Base-by-base conservation (phyloP, 1,284 basidiomycete species). In the Moesziomyces parantarcticus region DNA sequence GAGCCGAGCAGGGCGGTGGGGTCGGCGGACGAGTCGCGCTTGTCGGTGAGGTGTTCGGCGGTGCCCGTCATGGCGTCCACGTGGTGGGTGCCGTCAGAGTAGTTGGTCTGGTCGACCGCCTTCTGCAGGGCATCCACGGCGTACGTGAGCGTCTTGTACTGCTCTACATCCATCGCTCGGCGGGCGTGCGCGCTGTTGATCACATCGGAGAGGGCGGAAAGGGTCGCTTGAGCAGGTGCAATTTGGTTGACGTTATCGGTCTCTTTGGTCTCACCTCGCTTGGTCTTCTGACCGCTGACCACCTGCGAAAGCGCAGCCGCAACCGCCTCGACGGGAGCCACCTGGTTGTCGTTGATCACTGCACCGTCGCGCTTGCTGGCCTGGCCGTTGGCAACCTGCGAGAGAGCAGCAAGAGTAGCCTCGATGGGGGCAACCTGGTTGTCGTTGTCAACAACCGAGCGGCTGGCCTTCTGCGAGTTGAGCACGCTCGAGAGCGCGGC, bases 111-210 rank as follows among this genome's bases (percentile, higher is more conserved):
- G 62, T 61, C 62, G 50, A 71, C 25, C 25, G 39, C 58, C 50
- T 54, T 41, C 51, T 71, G 61, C 50, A 71, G 51, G 44, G 62
- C 58, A 29, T 57, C 58, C 29, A 71, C 54, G 21, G 62, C 55
- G 55, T 61, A 55, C 45, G 58, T 52, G 26, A 71, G 62, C 25
- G 58, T 47, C 39, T 71, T 39, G 57, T 65, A 60, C 51, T 65
- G 58, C 62, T 71, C 48, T 71, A 71, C 62, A 71, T 71, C 68
- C 68, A 71, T 54, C 68, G 68, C 68, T 71, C 68, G 68, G 68
- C 68, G 68, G 68, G 68, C 7, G 68, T 71, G 45, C 62, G 68
- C 68, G 68, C 68, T 71, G 68, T 65, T 71, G 58, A 71, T 40
- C 58, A 71, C 65, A 65, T 61, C 60, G 60, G 70, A 73, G 50